Conservation (phyloP, 768 basidiomycete genomes). For the Panus rudis region DNA sequence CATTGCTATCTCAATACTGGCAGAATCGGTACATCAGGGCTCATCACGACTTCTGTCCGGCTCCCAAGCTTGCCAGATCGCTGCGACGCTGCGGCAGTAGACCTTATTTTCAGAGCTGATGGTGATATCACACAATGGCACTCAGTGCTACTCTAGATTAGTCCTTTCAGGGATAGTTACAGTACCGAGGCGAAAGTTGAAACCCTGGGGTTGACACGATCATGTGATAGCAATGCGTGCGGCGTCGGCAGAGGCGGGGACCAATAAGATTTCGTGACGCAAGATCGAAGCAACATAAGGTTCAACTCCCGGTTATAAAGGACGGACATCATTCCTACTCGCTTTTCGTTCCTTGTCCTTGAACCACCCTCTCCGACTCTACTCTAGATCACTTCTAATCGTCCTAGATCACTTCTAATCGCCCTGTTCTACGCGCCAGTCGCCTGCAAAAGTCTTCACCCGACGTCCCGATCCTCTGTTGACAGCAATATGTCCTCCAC, state of each 20-base stretch:
- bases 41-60: too few species aligned
- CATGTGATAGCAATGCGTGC: background rate
- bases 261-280: slow-evolving; percentile 17
- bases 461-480: background rate
- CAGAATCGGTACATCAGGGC: too few species aligned
- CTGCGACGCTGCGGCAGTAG: too few species aligned
- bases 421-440: slow-evolving; percentile 10
- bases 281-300: slow-evolving; percentile 10
- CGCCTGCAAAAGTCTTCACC: slow-evolving; percentile 15
- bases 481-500: slow-evolving; percentile 27
- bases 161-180: too few species aligned
- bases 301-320: slow-evolving; percentile 20
- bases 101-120: too few species aligned
- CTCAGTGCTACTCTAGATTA: too few species aligned
- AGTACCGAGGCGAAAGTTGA: too few species aligned
- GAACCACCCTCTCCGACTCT: slow-evolving; percentile 14
- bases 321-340: slow-evolving; percentile 5
- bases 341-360: slow-evolving; percentile 16
- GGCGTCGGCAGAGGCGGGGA: slow-evolving; percentile 6
- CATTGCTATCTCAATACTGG: too few species aligned
- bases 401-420: slow-evolving; percentile 13
- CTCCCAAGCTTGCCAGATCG: too few species aligned
- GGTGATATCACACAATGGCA: too few species aligned
- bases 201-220: slow-evolving; percentile 13
- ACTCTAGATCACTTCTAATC: slow-evolving; percentile 12